Percentiles rank a stretch among this genome's conserved stretches.
phyloP scores from a whole-genome alignment of 768 basidiomycete species.

The Cyathus striatus region DNA sequence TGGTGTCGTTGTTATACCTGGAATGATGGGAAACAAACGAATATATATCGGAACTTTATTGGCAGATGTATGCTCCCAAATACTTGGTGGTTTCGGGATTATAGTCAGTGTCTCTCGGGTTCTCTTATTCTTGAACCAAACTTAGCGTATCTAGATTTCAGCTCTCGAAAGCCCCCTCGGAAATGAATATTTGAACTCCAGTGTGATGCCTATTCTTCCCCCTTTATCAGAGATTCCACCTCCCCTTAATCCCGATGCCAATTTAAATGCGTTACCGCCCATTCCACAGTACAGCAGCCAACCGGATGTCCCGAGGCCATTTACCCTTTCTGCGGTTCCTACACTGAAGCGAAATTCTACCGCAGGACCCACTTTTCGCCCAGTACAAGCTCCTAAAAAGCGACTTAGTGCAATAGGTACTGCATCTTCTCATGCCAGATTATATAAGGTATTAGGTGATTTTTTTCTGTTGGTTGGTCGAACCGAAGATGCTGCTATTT shows the following conservation, averaged over 20 bases:
- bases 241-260: constrained; percentile 42
- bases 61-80: constrained; percentile 83
- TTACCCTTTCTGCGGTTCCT: constrained; percentile 31
- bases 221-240: constrained; percentile 55
- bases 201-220: constrained; percentile 60
- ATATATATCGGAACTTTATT: constrained; percentile 85
- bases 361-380: constrained; percentile 41
- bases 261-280: constrained; percentile 38
- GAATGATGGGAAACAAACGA: constrained; percentile 82
- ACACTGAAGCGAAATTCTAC: constrained; percentile 53
- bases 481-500: constrained; percentile 72
- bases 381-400: constrained; percentile 50
- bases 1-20: constrained; percentile 76
- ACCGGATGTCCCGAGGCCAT: constrained; percentile 42
- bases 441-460: constrained; percentile 86
- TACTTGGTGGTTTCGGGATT: constrained; percentile 80
- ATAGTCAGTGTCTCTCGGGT: constrained; percentile 50
- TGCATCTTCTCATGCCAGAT: constrained; percentile 76
- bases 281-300: constrained; percentile 49
- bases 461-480: constrained; percentile 87
- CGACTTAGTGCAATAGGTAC: constrained; percentile 59
- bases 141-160: constrained; percentile 47
- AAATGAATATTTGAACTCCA: constrained; percentile 78
- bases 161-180: constrained; percentile 79
- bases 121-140: constrained; percentile 1